These are phyloP conservation scores for Xylaria sp. DNA, from an alignment of 495 filamentous ascomycete species.

Conservation along the genomic window DNA sequence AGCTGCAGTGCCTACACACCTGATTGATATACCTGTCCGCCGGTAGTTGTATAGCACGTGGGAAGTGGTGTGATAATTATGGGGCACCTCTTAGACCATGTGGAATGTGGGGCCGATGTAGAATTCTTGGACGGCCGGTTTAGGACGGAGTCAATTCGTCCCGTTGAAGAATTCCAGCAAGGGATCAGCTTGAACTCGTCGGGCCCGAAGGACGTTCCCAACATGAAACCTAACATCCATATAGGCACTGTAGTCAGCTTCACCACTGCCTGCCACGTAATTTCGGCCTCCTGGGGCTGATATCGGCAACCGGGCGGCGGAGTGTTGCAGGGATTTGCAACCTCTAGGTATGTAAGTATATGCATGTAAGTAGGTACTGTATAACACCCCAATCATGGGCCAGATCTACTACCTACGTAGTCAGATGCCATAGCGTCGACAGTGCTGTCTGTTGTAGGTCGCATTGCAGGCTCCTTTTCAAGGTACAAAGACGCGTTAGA, in stretches of 20 bases:
- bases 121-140: neutral
- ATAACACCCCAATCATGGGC: neutral
- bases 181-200: neutral
- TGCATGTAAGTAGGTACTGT: too few species aligned
- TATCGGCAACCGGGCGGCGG: conserved; percentile 1
- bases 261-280: conserved; percentile 18
- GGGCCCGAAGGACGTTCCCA: conserved; percentile 13
- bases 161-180: neutral
- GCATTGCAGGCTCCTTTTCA: neutral
- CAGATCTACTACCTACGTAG: too few species aligned
- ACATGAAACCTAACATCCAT: neutral
- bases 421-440: neutral
- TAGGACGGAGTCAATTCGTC: neutral
- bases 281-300: neutral
- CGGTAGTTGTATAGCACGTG: neutral
- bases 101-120: neutral
- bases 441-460: neutral
- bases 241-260: conserved; percentile 18
- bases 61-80: neutral
- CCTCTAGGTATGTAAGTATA: too few species aligned
- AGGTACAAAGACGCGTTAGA: conserved; percentile 5
- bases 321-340: neutral
- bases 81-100: neutral
- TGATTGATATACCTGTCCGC: neutral
- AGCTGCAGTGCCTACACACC: neutral